Conservation (phyloP, 2,329 filamentous ascomycete species). For the Botrytis aclada region DNA sequence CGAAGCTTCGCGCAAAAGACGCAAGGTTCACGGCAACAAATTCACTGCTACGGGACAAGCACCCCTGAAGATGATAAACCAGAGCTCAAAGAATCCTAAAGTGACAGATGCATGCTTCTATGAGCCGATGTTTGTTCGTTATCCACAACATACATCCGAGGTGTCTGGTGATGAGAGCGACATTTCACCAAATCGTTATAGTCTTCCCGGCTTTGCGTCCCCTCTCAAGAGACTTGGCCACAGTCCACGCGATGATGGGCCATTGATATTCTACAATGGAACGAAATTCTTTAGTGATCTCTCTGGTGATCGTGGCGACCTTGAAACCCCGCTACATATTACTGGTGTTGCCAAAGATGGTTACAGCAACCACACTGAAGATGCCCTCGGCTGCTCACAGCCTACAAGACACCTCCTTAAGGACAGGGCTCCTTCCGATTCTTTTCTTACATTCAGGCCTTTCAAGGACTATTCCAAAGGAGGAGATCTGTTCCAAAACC, state of each 20-base stretch:
- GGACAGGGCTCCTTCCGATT: conserved; percentile 26
- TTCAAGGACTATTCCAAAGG: conserved; percentile 44
- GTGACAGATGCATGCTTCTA: conserved; percentile 56
- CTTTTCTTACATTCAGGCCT: conserved; percentile 42
- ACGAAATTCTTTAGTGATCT: conserved; percentile 79
- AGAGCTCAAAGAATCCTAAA: conserved; percentile 33
- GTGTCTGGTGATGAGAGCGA: conserved; percentile 19
- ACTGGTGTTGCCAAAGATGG: conserved; percentile 45
- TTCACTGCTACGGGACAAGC: conserved; percentile 12
- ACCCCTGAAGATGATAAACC: neutral
- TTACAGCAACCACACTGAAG: conserved; percentile 28
- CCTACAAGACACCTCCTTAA: neutral
- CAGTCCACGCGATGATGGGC: conserved; percentile 58
- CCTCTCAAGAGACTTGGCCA: conserved; percentile 24
- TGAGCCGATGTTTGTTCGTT: conserved; percentile 59
- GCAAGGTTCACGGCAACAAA: conserved; percentile 28
- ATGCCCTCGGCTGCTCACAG: conserved; percentile 25
- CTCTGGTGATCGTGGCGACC: conserved; percentile 59
- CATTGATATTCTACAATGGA: conserved; percentile 80
- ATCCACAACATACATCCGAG: conserved; percentile 46
- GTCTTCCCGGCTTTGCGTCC: neutral
- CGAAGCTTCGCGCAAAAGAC: conserved; percentile 28
- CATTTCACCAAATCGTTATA: neutral
- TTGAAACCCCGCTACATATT: conserved; percentile 49
- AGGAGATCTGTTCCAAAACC: conserved; percentile 25